Evolutionary conservation across 352 stramenopile genomes (phyloP).

Genomic region (Phytophthora fragariaefolia): DNA sequence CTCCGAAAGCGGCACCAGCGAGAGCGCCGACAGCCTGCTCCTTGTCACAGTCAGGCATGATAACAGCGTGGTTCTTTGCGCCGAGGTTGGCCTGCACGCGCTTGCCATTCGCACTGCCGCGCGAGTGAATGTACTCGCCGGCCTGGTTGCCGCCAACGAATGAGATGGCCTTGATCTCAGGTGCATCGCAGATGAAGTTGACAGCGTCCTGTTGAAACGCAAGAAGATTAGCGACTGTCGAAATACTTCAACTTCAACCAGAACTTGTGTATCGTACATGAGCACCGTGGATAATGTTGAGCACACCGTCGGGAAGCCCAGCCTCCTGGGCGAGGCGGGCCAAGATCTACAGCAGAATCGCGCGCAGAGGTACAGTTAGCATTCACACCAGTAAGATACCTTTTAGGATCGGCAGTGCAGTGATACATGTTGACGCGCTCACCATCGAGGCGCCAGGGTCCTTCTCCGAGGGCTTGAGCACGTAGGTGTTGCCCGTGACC

Average conservation of each 20-base stretch:
- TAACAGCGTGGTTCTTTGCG: conserved; percentile 98
- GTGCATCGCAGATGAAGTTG: conserved; percentile 95
- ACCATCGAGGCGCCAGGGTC: conserved; percentile 90
- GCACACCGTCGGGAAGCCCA: conserved; percentile 93
- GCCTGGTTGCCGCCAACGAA: conserved; percentile 96
- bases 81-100: conserved; percentile 96
- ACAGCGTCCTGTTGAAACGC: conserved; percentile 81
- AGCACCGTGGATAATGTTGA: conserved; percentile 95
- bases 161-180: conserved; percentile 95
- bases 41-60: conserved; percentile 95
- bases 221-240: conserved; percentile 11
- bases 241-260: conserved; percentile 9
- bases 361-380: too few relatives aligned
- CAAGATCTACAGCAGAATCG: conserved; percentile 81
- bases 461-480: conserved; percentile 97
- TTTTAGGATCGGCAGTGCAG: not conserved
- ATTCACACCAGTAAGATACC: too few relatives aligned
- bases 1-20: conserved; percentile 94
- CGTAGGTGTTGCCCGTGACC: conserved; percentile 96
- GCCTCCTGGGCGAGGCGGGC: conserved; percentile 92
- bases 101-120: conserved; percentile 91
- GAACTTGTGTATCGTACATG: conserved; percentile 47
- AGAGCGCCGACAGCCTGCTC: conserved; percentile 89
- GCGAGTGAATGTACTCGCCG: conserved; percentile 95
- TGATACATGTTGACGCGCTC: too few relatives aligned